Evolutionary conservation across 1,139 yeast species (phyloP).

Genomic region (Scheffersomyces titani): DNA sequence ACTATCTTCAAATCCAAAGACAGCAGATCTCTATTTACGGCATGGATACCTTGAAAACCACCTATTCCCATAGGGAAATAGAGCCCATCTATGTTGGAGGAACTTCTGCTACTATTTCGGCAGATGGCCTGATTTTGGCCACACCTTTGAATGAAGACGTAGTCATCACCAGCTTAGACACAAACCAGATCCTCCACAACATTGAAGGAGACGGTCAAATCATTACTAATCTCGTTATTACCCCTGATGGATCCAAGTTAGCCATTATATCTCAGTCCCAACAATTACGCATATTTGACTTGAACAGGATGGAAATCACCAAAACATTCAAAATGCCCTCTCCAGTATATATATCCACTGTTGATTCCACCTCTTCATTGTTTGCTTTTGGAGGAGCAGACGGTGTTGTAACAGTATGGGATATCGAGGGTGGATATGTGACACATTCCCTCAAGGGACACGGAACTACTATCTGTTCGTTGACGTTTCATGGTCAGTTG

Average conservation of each 20-base stretch:
- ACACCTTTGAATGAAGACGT: slow-evolving; percentile 79
- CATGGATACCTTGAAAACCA: slow-evolving; percentile 33
- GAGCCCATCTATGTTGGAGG: slow-evolving; percentile 87
- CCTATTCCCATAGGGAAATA: slow-evolving; percentile 34
- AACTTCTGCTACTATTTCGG: slow-evolving; percentile 67
- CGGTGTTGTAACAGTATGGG: slow-evolving; percentile 91
- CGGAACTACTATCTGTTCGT: slow-evolving; percentile 85
- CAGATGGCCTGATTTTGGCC: slow-evolving; percentile 71
- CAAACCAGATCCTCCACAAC: slow-evolving; percentile 58
- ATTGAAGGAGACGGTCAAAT: slow-evolving; percentile 87
- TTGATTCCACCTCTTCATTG: slow-evolving; percentile 79
- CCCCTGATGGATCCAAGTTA: slow-evolving; percentile 72
- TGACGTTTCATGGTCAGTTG: slow-evolving; percentile 71
- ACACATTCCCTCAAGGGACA: slow-evolving; percentile 95
- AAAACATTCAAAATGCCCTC: slow-evolving; percentile 64
- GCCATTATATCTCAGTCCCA: slow-evolving; percentile 84
- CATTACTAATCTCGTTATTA: slow-evolving; percentile 69
- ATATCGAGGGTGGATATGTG: slow-evolving; percentile 80
- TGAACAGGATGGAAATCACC: slow-evolving; percentile 46
- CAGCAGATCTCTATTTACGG: not conserved
- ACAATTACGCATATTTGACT: slow-evolving; percentile 66
- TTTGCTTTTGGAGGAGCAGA: slow-evolving; percentile 96
- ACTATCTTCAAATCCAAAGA: not conserved
- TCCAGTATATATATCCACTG: slow-evolving; percentile 77
- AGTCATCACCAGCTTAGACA: slow-evolving; percentile 61